phyloP scores from a whole-genome alignment of 2,329 filamentous ascomycete genomes.

The Colletotrichum orchidophilum region DNA sequence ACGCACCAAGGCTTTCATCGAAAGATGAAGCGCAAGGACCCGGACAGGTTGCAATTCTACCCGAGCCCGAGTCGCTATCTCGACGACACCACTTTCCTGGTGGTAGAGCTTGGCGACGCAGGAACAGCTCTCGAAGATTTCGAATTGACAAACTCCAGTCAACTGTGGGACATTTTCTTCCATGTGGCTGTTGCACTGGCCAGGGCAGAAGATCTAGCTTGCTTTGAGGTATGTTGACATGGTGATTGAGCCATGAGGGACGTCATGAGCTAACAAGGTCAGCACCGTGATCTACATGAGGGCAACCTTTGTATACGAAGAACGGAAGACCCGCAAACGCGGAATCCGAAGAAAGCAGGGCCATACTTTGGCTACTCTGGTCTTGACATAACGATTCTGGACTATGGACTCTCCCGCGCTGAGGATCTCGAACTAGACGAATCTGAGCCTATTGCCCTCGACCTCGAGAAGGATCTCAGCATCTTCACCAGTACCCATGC shows the following conservation, averaged over 20 bases:
- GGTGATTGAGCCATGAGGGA: neutral
- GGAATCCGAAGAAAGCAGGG: constrained; percentile 40
- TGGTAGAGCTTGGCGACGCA: constrained; percentile 71
- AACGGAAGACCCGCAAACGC: constrained; percentile 45
- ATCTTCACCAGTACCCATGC: constrained; percentile 70
- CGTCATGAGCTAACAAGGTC: neutral
- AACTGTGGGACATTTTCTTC: constrained; percentile 72
- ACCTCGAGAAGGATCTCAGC: constrained; percentile 67
- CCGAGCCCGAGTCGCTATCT: constrained; percentile 69
- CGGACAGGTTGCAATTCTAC: constrained; percentile 67
- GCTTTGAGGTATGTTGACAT: constrained; percentile 62
- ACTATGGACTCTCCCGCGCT: constrained; percentile 72
- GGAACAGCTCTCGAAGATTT: constrained; percentile 69
- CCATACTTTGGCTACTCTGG: constrained; percentile 67
- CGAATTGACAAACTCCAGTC: constrained; percentile 54
- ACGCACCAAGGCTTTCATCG: constrained; percentile 69
- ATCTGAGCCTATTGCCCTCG: constrained; percentile 58
- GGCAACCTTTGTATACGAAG: constrained; percentile 70
- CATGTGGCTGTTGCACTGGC: constrained; percentile 68
- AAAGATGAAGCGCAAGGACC: constrained; percentile 63
- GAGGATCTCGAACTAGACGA: constrained; percentile 48
- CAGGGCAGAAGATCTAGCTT: constrained; percentile 64
- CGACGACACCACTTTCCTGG: constrained; percentile 66
- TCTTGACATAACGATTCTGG: constrained; percentile 70
- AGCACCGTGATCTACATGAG: constrained; percentile 74